Evolutionary conservation across 2,329 filamentous ascomycete species (phyloP), one percentile per base, ranked within the genome.

Genomic region (Mycosphaerella sp.): DNA sequence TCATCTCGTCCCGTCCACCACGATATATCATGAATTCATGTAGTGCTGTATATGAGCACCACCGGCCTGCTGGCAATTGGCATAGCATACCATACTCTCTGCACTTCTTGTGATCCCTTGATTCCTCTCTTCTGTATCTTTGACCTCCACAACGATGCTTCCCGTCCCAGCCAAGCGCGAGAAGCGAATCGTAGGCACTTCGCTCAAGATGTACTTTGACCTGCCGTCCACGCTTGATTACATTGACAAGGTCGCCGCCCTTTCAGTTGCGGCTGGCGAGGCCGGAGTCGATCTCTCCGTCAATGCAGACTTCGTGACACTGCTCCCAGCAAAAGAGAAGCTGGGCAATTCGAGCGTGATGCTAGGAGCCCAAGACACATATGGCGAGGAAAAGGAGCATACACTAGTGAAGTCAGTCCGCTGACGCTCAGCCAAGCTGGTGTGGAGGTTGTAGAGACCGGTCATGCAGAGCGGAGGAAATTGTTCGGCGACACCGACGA

Each of bases 171-270:
- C 53, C 37, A 46, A 55, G 51, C 64, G 65, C 50, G 76, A 73
- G 41, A 79, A 80, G 63, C 82, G 81, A 62, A 74, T 89, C 54
- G 75, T 89, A 53, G 85, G 86, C 67, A 82, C 88, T 57, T 86
- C 82, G 41, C 80, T 85, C 35, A 89, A 89, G 64, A 86, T 89
- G 80, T 89, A 90, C 76, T 90, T 90, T 71, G 80, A 83, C 55
- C 77, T 84, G 7, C 70, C 77, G 9, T 75, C 76, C 54, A 89
- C 86, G 1, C 70, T 67, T 64, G 74, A 65, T 42, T 75, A 76
- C 63, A 64, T 74, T 50, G 66, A 70, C 44, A 68, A 68, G 50
- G 67, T 75, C 42, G 62, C 68, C 41, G 59, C 68, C 12, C 68
- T 76, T 47, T 69, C 76, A 41, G 63, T 74, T 49, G 85, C 84